Evolutionary conservation across 192 early-diverging fungal species (phyloP), one percentile per base, ranked within the genome.

Genomic region (Entomortierella chlamydospora): DNA sequence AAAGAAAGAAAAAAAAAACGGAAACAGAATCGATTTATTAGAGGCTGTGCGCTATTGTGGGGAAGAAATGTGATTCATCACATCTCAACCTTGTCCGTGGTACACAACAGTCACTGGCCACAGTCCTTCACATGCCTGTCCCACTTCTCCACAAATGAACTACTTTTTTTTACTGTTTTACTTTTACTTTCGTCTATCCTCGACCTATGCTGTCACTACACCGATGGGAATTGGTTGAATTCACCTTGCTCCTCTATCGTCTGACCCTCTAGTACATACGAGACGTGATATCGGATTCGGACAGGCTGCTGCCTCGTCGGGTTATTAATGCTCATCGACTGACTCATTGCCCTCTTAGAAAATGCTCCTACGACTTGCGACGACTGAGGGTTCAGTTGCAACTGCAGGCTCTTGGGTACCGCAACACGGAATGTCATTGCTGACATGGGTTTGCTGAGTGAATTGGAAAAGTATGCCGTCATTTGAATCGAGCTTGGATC

Each of bases 231-330:
- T 61, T 78, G 73, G 55, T 47, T 70, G 54, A 82, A 86, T 49
- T 79, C 77, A 3, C 86, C 86, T 20, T 70, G 60, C 67, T 85
- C 83, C 47, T 85, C 86, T 85, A 87, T 84, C 20, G 72, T 82
- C 31, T 81, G 81, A 15, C 84, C 86, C 23, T 71, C 77, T 26
- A 83, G 70, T 17, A 68, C 39, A 68, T 84, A 87, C 30, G 76
- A 81, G 29, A 87, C 73, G 67, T 87, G 83, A 68, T 85, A 87
- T 45, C 81, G 67, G 37, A 87, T 60, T 10, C 84, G 77, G 43
- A 87, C 70, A 45, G 83, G 59, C 13, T 84, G 73, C 63, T 83
- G 73, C 20, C 76, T 65, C 41, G 68, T 84, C 29, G 84, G 77
- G 63, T 87, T 87, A 33, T 63, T 82, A 58, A 87, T 70, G 15